Percentiles rank a stretch among this genome's conserved stretches.
Conservation (phyloP, 108 stramenopile genomes). For the Mediolabrus comicus region DNA sequence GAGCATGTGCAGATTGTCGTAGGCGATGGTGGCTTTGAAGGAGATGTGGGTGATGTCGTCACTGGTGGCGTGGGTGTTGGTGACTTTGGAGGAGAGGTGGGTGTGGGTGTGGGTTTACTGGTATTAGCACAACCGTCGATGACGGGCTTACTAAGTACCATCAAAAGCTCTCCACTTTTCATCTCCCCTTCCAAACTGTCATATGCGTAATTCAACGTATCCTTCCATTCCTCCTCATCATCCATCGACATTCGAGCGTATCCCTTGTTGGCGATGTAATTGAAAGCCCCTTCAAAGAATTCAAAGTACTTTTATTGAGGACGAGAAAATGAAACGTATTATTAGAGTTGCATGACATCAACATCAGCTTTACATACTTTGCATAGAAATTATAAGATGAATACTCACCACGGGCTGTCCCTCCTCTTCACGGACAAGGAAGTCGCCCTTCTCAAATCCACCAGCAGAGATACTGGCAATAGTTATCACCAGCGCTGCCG, state of each 20-base stretch:
- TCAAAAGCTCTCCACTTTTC: slow-evolving; percentile 84
- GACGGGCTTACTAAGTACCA: slow-evolving; percentile 82
- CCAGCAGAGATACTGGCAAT: slow-evolving; percentile 86
- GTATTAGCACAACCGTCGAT: no score
- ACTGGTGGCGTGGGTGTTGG: no score
- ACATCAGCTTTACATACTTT: no score
- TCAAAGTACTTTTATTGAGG: slow-evolving; percentile 1
- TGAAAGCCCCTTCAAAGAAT: slow-evolving; percentile 76
- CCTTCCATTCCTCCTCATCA: slow-evolving; percentile 85
- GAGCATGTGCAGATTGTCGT: neutral
- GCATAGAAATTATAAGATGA: neutral
- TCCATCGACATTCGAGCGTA: slow-evolving; percentile 83
- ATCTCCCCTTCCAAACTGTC: slow-evolving; percentile 62
- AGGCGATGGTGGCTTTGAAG: no score
- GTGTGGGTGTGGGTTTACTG: no score
- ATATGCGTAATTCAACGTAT: slow-evolving; percentile 50
- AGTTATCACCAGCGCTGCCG: no score
- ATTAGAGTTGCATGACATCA: no score
- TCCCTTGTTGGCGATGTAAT: slow-evolving; percentile 90
- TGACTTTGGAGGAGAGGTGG: no score
- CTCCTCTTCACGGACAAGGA: slow-evolving; percentile 88
- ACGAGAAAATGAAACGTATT: neutral
- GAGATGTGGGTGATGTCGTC: no score
- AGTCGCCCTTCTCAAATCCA: slow-evolving; percentile 92
- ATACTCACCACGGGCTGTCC: slow-evolving; percentile 80